Evolutionary conservation across 2,329 filamentous ascomycete species (phyloP), one percentile per base, ranked within the genome.

Genomic region (Colletotrichum cereale): DNA sequence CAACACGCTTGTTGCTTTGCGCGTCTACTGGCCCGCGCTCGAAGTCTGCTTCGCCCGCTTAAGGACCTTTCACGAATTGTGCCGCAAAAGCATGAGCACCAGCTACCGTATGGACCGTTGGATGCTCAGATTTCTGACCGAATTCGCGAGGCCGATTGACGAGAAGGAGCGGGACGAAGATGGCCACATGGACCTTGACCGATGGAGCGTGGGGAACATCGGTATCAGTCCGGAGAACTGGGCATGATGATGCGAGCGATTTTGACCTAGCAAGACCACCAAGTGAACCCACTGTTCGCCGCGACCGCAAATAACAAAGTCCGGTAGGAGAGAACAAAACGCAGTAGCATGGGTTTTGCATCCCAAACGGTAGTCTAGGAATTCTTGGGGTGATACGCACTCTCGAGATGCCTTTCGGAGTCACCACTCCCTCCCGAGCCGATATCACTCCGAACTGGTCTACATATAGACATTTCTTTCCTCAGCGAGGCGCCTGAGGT

Each of bases 11-110:
- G 80, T 81, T 0, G 75, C 79, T 7, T 73, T 87, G 42, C 76
- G 82, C 40, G 76, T 74, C 2, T 83, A 81, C 65, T 86, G 84
- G 84, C 81, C 83, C 0, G 80, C 77, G 5, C 75, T 83, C 8
- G 82, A 83, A 65, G 75, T 80, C 1, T 79, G 78, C 67, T 80
- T 84, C 66, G 78, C 78, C 12, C 78, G 83, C 0, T 76, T 86
- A 3, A 77, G 79, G 61, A 78, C 80, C 1, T 85, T 86, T 66
- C 84, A 85, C 66, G 79, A 82, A 44, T 80, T 80, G 2, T 86
- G 84, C 73, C 77, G 78, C 52, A 77, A 77, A 42, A 80, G 77
- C 24, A 80, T 79, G 73, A 79, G 81, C 69, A 78, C 78, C 2
- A 80, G 77, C 50, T 84, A 84, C 72, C 74, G 79, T 21, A 78